phyloP scores from a whole-genome alignment of 805 yeast genomes.

The Yarrowia yakushimensis region DNA sequence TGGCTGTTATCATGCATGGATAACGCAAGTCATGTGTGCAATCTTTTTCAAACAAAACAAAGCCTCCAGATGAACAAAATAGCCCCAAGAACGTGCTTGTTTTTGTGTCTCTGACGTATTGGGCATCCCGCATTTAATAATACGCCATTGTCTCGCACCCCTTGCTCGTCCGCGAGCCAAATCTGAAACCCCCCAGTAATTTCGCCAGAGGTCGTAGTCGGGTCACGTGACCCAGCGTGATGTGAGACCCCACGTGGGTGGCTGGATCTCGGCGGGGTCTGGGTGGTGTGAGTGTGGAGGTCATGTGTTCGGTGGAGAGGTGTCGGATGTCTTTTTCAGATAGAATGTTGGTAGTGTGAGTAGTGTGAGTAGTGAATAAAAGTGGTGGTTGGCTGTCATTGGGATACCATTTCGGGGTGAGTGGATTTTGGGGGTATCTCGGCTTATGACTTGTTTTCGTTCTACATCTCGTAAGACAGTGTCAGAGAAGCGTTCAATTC shows the following conservation, averaged over 20 bases:
- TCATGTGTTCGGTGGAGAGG: background rate
- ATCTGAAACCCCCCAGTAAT: constrained; percentile 1
- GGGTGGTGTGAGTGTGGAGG: background rate
- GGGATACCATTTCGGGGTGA: too few relatives aligned
- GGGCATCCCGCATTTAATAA: too few relatives aligned
- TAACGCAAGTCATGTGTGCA: background rate
- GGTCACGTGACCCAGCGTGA: background rate
- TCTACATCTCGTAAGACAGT: too few relatives aligned
- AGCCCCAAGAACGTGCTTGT: background rate
- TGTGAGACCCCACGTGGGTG: constrained; percentile 1
- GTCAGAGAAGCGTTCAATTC: too few relatives aligned
- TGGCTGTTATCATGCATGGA: constrained; percentile 12
- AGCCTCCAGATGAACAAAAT: background rate
- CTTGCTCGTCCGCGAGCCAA: background rate
- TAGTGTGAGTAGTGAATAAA: too few relatives aligned
- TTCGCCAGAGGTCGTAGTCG: background rate
- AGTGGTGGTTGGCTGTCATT: too few relatives aligned
- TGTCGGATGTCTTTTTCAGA: background rate
- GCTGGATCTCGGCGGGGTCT: too few relatives aligned
- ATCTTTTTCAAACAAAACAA: background rate
- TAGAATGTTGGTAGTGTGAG: too few relatives aligned
- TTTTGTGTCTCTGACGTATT: too few relatives aligned
- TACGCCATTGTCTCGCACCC: too few relatives aligned
- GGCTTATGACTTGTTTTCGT: too few relatives aligned
- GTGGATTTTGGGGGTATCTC: too few relatives aligned